phyloP scores from a whole-genome alignment of 1,139 yeast species.

The Chernovozyma aurita region DNA sequence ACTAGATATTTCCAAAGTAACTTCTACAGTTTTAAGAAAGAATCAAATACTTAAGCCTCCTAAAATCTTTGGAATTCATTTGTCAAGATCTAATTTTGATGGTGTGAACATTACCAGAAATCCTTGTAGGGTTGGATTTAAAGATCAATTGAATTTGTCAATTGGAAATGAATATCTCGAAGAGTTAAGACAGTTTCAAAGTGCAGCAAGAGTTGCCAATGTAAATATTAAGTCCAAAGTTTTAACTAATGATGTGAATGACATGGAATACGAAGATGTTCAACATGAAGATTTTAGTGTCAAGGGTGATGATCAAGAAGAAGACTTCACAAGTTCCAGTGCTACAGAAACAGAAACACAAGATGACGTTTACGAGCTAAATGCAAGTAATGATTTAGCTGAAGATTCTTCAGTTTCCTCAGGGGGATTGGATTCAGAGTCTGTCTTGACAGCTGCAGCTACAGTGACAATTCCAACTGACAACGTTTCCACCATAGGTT shows the following conservation, averaged over 20 bases:
- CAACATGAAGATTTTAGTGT: slow-evolving; percentile 41
- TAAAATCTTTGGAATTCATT: slow-evolving; percentile 64
- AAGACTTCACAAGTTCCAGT: slow-evolving; percentile 13
- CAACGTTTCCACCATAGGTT: slow-evolving; percentile 9
- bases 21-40: slow-evolving; percentile 64
- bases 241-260: slow-evolving; percentile 39
- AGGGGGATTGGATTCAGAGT: slow-evolving; percentile 5
- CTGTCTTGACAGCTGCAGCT: not conserved
- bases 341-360: slow-evolving; percentile 11
- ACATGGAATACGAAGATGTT: slow-evolving; percentile 43
- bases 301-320: slow-evolving; percentile 27
- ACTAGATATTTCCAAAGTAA: slow-evolving; percentile 41
- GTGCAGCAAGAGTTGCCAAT: slow-evolving; percentile 15
- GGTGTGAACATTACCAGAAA: slow-evolving; percentile 73
- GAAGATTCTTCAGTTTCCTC: slow-evolving; percentile 14
- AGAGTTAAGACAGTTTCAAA: slow-evolving; percentile 33
- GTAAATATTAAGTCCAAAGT: slow-evolving; percentile 20
- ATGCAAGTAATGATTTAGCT: slow-evolving; percentile 15
- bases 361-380: too few relatives aligned
- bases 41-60: slow-evolving; percentile 66
- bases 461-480: slow-evolving; percentile 7
- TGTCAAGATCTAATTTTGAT: slow-evolving; percentile 75
- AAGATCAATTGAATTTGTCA: slow-evolving; percentile 51
- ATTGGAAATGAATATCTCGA: slow-evolving; percentile 43
- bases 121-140: slow-evolving; percentile 66